These are phyloP conservation scores for Passiflora organensis DNA, from an alignment of 345 rosid genomes.

Conservation along the genomic window DNA sequence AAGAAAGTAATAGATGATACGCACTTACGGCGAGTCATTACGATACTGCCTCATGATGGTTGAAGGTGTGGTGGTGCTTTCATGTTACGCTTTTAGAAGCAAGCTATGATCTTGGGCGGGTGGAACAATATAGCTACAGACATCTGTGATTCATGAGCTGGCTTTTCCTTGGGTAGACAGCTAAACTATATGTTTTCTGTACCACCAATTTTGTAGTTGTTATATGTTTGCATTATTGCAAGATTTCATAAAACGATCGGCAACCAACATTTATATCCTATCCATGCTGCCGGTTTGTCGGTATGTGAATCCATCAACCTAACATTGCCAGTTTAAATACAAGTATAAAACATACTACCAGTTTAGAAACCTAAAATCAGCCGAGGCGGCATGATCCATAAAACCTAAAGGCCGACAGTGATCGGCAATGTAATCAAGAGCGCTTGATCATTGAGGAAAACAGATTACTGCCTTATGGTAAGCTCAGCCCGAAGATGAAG, in stretches of 20 bases:
- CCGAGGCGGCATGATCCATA: neutral
- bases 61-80: neutral
- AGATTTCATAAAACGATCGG: no score
- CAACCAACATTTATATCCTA: no score
- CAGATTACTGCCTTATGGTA: constrained; percentile 44
- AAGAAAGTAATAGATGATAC: no score
- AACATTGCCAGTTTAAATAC: no score
- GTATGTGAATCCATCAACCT: neutral
- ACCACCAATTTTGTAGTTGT: no score
- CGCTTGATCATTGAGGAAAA: neutral
- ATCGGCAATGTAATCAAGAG: neutral
- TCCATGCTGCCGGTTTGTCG: no score
- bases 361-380: constrained; percentile 1
- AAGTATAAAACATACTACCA: no score
- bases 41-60: neutral
- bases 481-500: constrained; percentile 86
- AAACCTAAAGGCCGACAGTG: neutral
- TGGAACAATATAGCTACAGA: neutral
- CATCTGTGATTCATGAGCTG: no score
- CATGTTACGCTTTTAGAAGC: neutral
- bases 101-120: neutral
- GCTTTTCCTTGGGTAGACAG: no score
- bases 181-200: no score
- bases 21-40: no score
- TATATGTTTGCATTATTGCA: no score